These are phyloP conservation scores for Collybia mongolica DNA, from an alignment of 768 basidiomycete genomes.

Conservation along the genomic window DNA sequence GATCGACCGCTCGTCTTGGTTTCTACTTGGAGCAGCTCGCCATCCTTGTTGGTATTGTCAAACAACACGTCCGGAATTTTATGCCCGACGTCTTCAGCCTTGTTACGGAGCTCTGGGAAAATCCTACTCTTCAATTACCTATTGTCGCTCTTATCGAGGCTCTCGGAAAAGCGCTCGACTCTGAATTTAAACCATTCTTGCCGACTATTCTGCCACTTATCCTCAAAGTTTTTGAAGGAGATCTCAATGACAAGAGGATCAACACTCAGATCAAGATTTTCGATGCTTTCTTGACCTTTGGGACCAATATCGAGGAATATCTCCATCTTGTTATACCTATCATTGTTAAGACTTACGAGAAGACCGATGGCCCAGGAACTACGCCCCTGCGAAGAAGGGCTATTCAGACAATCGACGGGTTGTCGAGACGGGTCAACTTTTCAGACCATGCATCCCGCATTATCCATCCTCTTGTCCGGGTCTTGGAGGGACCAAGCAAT, in stretches of 20 bases:
- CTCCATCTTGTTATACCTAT: slow-evolving; percentile 95
- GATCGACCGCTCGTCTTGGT: slow-evolving; percentile 76
- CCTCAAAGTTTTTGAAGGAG: slow-evolving; percentile 90
- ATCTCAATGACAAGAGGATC: slow-evolving; percentile 75
- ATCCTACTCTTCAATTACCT: slow-evolving; percentile 77
- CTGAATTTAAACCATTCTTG: slow-evolving; percentile 96
- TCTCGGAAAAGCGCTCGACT: slow-evolving; percentile 89
- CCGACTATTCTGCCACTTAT: slow-evolving; percentile 87
- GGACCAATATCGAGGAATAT: slow-evolving; percentile 96
- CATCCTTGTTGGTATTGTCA: slow-evolving; percentile 93
- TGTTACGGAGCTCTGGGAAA: slow-evolving; percentile 91
- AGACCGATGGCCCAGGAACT: slow-evolving; percentile 57
- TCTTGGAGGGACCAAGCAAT: slow-evolving; percentile 69
- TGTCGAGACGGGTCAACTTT: slow-evolving; percentile 93
- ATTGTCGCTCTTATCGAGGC: slow-evolving; percentile 93
- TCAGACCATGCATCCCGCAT: slow-evolving; percentile 97
- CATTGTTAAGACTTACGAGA: slow-evolving; percentile 89
- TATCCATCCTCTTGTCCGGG: slow-evolving; percentile 91
- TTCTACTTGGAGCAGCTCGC: slow-evolving; percentile 95
- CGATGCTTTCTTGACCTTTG: slow-evolving; percentile 93
- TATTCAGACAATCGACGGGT: slow-evolving; percentile 85
- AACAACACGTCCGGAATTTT: slow-evolving; percentile 94
- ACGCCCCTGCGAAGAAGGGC: slow-evolving; percentile 81
- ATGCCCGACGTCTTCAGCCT: slow-evolving; percentile 82
- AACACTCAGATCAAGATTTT: slow-evolving; percentile 87